Conservation (phyloP, 495 filamentous ascomycete species). For the Trichocladium uniseriatum region DNA sequence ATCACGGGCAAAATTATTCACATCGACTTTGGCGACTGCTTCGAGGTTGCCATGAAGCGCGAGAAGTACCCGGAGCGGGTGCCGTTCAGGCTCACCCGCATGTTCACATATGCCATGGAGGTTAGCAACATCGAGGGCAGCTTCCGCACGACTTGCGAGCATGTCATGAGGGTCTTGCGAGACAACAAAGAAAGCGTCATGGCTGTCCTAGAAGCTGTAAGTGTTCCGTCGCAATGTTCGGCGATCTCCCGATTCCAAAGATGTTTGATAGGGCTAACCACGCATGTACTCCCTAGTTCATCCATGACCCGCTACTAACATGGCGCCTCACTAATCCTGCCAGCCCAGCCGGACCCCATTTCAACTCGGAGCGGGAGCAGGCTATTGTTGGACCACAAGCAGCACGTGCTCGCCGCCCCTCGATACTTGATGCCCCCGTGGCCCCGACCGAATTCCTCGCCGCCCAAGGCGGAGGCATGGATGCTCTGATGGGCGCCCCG, state of each 20-base stretch:
- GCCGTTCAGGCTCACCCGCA: constrained; percentile 92
- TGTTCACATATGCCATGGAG: constrained; percentile 99
- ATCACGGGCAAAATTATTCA: constrained; percentile 94
- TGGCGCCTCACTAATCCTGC: constrained; percentile 89
- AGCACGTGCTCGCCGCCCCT: constrained; percentile 48
- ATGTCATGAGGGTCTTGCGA: constrained; percentile 92
- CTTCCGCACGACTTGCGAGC: constrained; percentile 94
- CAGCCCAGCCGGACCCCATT: constrained; percentile 64
- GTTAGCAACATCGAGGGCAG: constrained; percentile 98
- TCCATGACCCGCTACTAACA: constrained; percentile 94
- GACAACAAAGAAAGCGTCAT: constrained; percentile 97
- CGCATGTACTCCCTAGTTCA: constrained; percentile 52
- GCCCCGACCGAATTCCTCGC: constrained; percentile 42
- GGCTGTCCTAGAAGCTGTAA: constrained; percentile 95
- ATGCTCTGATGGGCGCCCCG: constrained; percentile 38
- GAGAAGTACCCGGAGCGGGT: constrained; percentile 98
- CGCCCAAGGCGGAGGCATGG: constrained; percentile 32
- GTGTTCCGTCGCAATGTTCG: constrained; percentile 24
- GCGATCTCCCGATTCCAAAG: background rate
- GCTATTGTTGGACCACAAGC: constrained; percentile 36
- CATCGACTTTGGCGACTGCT: constrained; percentile 98
- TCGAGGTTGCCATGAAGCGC: constrained; percentile 98
- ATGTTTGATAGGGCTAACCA: background rate
- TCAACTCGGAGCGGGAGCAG: constrained; percentile 62
- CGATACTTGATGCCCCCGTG: constrained; percentile 59